Conservation (phyloP, 176 grass and related monocot species). For the Cenchrus purpureus region DNA sequence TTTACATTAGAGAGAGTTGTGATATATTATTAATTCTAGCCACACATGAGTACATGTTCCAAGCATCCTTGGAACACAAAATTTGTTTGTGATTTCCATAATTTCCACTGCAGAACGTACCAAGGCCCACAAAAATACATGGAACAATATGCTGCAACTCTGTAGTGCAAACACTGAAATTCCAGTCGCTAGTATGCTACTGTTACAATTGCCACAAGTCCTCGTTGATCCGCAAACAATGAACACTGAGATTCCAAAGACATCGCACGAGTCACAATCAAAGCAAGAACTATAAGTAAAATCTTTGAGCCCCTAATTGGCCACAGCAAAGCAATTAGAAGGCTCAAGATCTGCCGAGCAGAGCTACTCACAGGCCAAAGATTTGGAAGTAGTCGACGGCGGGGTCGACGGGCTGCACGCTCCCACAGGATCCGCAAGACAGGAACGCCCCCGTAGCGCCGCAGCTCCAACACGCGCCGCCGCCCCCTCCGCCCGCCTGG, state of each 20-base stretch:
- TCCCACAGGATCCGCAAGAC: constrained; percentile 73
- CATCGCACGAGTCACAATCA: background rate
- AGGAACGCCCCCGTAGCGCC: constrained; percentile 65
- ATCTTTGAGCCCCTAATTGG: background rate
- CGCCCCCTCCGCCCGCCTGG: background rate
- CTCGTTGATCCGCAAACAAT: background rate
- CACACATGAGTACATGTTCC: background rate
- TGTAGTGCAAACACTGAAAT: background rate
- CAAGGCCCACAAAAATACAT: background rate
- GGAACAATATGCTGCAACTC: background rate
- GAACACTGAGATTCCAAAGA: background rate
- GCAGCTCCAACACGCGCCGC: constrained; percentile 77
- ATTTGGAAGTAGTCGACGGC: constrained; percentile 81
- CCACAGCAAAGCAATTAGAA: background rate
- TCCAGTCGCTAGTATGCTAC: background rate
- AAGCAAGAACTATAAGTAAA: background rate
- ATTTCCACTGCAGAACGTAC: no score
- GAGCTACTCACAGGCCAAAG: constrained; percentile 80
- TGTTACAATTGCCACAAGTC: background rate
- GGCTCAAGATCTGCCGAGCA: background rate
- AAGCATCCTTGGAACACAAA: background rate
- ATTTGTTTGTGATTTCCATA: background rate
- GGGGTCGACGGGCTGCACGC: constrained; percentile 77
- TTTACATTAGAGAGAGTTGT: background rate
- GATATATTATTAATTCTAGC: background rate